A percentile compares a stretch with the other conserved stretches of the same genome.
Conservation (phyloP, 2,329 filamentous ascomycete species). For the Acephala macrosclerotiorum region DNA sequence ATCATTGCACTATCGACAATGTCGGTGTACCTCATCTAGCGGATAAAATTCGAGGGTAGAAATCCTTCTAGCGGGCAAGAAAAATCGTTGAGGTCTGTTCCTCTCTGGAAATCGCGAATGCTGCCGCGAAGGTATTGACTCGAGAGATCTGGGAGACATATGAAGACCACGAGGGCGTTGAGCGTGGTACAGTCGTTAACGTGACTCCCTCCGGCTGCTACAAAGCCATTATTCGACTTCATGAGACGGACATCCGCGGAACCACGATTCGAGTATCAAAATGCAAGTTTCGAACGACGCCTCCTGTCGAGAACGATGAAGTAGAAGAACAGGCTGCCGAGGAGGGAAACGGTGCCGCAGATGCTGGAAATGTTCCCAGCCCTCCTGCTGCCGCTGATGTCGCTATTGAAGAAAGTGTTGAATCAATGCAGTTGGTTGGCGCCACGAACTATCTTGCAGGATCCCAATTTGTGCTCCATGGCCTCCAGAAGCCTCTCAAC, state of each 20-base stretch:
- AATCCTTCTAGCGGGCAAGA: not conserved
- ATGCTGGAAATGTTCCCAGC: not conserved
- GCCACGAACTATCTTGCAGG: not conserved
- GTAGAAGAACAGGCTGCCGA: not conserved
- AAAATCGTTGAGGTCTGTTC: not conserved
- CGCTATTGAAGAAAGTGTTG: not conserved
- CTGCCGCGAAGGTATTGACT: not conserved
- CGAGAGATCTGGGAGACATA: not conserved
- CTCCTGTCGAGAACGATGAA: not conserved
- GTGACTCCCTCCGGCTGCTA: not conserved
- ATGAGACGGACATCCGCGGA: not conserved
- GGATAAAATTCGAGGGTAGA: not conserved
- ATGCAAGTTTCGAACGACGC: conserved; percentile 4
- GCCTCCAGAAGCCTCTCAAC: not conserved
- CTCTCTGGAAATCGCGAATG: not conserved
- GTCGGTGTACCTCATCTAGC: not conserved
- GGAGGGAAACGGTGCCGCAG: not conserved
- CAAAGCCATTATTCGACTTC: not conserved
- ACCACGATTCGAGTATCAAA: not conserved
- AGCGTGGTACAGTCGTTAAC: not conserved
- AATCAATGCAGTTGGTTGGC: not conserved
- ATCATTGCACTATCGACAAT: not conserved
- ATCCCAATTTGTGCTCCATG: not conserved
- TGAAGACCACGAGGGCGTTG: not conserved
- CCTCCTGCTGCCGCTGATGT: not conserved